These are phyloP conservation scores for Apophysomyces elegans DNA, from an alignment of 371 early-diverging fungal species.

Conservation along the genomic window DNA sequence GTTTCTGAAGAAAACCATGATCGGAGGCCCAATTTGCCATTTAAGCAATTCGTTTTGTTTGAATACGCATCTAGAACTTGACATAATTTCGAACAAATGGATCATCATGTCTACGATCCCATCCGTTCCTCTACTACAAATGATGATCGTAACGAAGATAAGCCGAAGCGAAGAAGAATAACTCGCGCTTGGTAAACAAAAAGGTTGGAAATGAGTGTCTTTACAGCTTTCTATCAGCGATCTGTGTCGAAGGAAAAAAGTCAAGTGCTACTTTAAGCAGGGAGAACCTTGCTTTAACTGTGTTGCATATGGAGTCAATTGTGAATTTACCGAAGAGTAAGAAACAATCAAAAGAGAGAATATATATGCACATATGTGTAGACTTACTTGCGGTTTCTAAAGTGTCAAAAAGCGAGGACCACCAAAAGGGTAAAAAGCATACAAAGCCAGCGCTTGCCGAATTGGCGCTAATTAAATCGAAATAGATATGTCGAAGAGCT, in stretches of 20 bases:
- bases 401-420: conserved; percentile 39
- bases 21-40: no score
- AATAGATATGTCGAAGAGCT: conserved; percentile 45
- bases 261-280: conserved; percentile 33
- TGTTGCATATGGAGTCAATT: conserved; percentile 28
- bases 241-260: conserved; percentile 40
- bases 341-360: background rate
- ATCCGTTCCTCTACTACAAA: background rate
- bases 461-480: background rate
- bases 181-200: conserved; percentile 29
- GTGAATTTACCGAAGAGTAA: conserved; percentile 29
- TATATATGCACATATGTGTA: background rate
- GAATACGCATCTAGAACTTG: no score
- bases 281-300: conserved; percentile 40
- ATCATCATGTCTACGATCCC: background rate
- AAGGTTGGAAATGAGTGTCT: background rate
- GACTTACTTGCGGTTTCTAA: background rate
- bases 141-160: background rate
- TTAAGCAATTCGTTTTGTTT: no score
- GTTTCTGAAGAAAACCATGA: no score
- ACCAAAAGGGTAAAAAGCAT: conserved; percentile 32
- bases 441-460: background rate
- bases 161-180: conserved; percentile 19
- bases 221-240: conserved; percentile 26
- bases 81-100: background rate